Evolutionary conservation across 345 rosid species (phyloP), one percentile per base, ranked within the genome.

Genomic region (Boechera retrofracta): DNA sequence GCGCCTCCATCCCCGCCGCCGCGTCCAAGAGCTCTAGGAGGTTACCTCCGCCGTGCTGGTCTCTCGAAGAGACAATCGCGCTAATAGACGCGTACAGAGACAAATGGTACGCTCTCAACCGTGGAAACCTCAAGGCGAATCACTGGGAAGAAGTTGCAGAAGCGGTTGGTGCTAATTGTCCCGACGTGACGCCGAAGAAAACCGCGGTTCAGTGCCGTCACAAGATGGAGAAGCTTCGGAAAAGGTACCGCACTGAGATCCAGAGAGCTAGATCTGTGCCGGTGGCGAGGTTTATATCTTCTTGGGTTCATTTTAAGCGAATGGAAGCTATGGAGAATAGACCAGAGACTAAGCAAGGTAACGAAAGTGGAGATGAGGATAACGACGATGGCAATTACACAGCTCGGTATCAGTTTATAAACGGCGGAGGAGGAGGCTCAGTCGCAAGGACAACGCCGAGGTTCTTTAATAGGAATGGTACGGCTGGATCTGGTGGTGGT

Each of bases 121-220:
- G 97, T 6, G 95, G 97, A 5, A 94, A 89, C 49, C 95, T 94
- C 59, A 94, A 92, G 83, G 98, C 97, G 62, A 82, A 83, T 54
- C 92, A 94, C 85, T 94, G 98, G 97, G 93, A 94, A 64, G 98
- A 92, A 18, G 97, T 94, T 3, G 98, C 97, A 24, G 93, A 89
- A 47, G 77, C 85, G 3, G 92, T 94, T 4, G 78, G 82, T 2
- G 76, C 39, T 10, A 82, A 83, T 18, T 94, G 97, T 31, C 97
- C 97, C 16, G 72, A 78, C 7, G 93, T 86, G 9, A 73, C 87
- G 8, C 92, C 86, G 41, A 75, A 86, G 48, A 94, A 94, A 80
- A 94, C 92, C 1, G 89, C 95, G 38, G 91, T 94, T 53, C 98
- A 94, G 86, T 94, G 98, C 73, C 90, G 97, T 2, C 98, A 94